Evolutionary conservation across 371 early-diverging fungal species (phyloP).

Genomic region (Rhizopus delemar): DNA sequence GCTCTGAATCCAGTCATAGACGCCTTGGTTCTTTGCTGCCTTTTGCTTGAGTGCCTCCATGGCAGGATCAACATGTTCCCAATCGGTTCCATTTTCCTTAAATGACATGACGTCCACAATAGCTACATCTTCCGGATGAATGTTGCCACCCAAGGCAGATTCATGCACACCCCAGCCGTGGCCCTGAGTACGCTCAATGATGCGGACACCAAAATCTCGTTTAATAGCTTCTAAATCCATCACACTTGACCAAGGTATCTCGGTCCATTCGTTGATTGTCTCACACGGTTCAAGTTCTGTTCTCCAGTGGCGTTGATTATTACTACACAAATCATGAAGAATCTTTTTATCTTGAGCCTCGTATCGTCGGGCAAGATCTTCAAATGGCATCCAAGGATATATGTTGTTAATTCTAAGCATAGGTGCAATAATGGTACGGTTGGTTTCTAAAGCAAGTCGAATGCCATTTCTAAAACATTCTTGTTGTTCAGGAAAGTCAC

Average conservation of each 20-base stretch:
- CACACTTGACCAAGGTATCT: constrained; percentile 36
- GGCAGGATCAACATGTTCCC: constrained; percentile 29
- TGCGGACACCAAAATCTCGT: constrained; percentile 35
- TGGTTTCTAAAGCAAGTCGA: constrained; percentile 45
- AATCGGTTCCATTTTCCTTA: constrained; percentile 38
- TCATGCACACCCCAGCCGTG: constrained; percentile 46
- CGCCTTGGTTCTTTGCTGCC: not conserved
- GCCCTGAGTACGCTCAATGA: constrained; percentile 40
- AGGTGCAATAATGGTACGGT: constrained; percentile 50
- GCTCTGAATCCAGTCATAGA: constrained; percentile 18
- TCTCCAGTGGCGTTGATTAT: constrained; percentile 21
- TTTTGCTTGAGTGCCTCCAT: constrained; percentile 10
- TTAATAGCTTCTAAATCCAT: constrained; percentile 30
- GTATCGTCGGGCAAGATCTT: constrained; percentile 35
- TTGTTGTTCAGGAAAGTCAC: constrained; percentile 44
- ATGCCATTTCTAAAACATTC: constrained; percentile 50
- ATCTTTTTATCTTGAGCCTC: constrained; percentile 38
- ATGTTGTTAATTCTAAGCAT: constrained; percentile 40
- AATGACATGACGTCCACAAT: constrained; percentile 45
- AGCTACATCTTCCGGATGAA: constrained; percentile 24
- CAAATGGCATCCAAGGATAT: constrained; percentile 47
- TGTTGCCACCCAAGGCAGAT: constrained; percentile 21
- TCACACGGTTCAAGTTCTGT: constrained; percentile 31
- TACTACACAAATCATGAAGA: constrained; percentile 23
- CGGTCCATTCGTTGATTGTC: constrained; percentile 27